Evolutionary conservation across 2,329 filamentous ascomycete genomes (phyloP), one percentile per base, ranked within the genome.

Genomic region (Monilinia aucupariae): DNA sequence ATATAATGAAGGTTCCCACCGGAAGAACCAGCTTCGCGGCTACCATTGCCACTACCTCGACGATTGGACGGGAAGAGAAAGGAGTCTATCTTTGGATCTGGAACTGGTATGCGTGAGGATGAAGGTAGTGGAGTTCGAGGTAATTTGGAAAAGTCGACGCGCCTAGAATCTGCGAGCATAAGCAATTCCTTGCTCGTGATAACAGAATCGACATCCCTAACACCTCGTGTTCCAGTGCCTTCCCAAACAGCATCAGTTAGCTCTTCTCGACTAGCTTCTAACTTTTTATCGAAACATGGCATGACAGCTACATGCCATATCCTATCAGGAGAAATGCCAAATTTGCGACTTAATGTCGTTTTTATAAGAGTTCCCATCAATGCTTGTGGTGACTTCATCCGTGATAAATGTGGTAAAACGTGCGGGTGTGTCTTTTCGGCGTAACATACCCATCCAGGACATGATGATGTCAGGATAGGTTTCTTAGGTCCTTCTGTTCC

Each of bases 281-380:
- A 83, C 76, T 99, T 99, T 80, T 99, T 99, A 76, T 99, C 94
- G 75, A 99, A 97, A 75, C 94, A 99, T 25, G 94, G 94, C 94
- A 99, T 99, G 52, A 99, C 82, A 15, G 93, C 91, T 60, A 97
- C 77, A 75, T 97, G 93, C 91, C 93, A 99, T 74, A 99, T 92
- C 69, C 87, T 85, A 66, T 87, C 86, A 0, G 92, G 89, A 0
- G 87, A 76, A 55, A 97, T 85, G 41, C 85, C 85, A 66, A 92
- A 82, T 59, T 79, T 82, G 68, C 84, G 85, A 75, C 89, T 91
- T 43, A 99, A 78, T 0, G 89, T 85, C 0, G 91, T 93, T 76
- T 99, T 99, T 62, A 99, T 75, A 49, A 97, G 81, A 0, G 92
- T 97, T 15, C 94, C 94, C 67, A 90, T 89, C 59, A 99, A 78